A percentile compares a stretch with the other conserved stretches of the same genome.
Conservation (phyloP, 805 yeast genomes). For the Cyberlindnera nakhonratchasimensis region DNA sequence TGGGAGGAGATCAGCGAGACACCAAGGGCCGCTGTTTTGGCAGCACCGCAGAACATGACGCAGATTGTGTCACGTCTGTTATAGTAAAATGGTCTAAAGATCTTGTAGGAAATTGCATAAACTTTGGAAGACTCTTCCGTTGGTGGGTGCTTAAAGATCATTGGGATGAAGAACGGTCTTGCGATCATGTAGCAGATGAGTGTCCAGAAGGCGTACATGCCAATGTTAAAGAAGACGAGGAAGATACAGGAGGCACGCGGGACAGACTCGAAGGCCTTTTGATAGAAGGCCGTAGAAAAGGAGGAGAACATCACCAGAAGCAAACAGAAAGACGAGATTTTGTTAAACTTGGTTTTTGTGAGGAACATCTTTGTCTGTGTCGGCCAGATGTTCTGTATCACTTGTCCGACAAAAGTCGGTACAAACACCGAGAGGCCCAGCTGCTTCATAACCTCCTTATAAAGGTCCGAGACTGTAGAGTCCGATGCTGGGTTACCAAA, state of each 20-base stretch:
- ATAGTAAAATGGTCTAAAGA: slow-evolving; percentile 63
- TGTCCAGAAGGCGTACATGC: slow-evolving; percentile 75
- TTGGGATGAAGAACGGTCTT: slow-evolving; percentile 52
- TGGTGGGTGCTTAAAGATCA: slow-evolving; percentile 46
- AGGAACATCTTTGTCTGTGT: slow-evolving; percentile 58
- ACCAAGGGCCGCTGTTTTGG: slow-evolving; percentile 90
- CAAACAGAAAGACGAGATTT: slow-evolving; percentile 79
- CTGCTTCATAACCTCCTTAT: slow-evolving; percentile 80
- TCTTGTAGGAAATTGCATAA: slow-evolving; percentile 40
- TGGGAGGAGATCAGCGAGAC: slow-evolving; percentile 79
- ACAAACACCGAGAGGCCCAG: slow-evolving; percentile 80
- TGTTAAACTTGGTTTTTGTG: slow-evolving; percentile 55
- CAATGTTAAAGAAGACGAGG: slow-evolving; percentile 79
- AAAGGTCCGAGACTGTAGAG: slow-evolving; percentile 50
- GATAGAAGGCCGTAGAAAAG: slow-evolving; percentile 84
- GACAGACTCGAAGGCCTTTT: slow-evolving; percentile 70
- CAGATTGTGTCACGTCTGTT: slow-evolving; percentile 69
- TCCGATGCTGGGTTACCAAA: slow-evolving; percentile 79
- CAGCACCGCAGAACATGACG: slow-evolving; percentile 85
- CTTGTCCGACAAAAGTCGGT: slow-evolving; percentile 87
- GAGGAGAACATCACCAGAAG: slow-evolving; percentile 73
- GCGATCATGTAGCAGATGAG: slow-evolving; percentile 54
- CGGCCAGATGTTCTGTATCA: slow-evolving; percentile 67
- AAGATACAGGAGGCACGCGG: slow-evolving; percentile 68
- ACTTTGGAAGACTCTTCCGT: slow-evolving; percentile 38